phyloP scores from a whole-genome alignment of 176 grass and related monocot genomes.

The Tillandsia leiboldiana region DNA sequence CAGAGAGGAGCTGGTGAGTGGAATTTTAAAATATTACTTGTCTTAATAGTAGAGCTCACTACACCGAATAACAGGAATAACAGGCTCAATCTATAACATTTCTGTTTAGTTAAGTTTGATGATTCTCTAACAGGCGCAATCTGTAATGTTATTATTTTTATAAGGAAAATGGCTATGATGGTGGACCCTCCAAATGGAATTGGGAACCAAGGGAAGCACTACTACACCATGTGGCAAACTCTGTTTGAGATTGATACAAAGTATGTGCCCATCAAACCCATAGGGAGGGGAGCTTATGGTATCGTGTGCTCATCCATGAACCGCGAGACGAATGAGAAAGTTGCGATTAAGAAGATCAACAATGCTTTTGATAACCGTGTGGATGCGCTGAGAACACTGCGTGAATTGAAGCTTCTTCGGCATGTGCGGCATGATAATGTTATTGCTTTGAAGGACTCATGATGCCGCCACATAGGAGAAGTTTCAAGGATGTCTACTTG shows the following conservation, averaged over 20 bases:
- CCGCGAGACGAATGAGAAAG: constrained; percentile 33
- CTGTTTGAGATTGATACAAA: constrained; percentile 35
- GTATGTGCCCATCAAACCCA: constrained; percentile 34
- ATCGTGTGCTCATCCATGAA: constrained; percentile 39
- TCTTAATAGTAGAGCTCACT: too few species aligned
- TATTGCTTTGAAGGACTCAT: constrained; percentile 38
- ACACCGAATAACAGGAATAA: too few species aligned
- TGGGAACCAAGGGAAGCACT: constrained; percentile 34
- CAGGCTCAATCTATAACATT: too few species aligned
- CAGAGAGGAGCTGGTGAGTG: too few species aligned
- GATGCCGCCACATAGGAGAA: constrained; percentile 33
- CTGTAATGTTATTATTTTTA: neutral
- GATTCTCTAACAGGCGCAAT: neutral
- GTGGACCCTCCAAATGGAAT: constrained; percentile 36
- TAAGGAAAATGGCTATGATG: constrained; percentile 26
- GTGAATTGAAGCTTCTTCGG: constrained; percentile 31
- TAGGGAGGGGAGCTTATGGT: constrained; percentile 35
- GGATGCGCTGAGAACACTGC: constrained; percentile 29
- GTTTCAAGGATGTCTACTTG: constrained; percentile 35
- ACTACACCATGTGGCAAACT: constrained; percentile 38
- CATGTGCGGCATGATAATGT: constrained; percentile 38
- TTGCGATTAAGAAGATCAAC: constrained; percentile 37
- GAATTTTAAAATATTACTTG: too few species aligned
- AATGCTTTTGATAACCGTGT: constrained; percentile 32
- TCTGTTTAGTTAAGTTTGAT: too few species aligned